Evolutionary conservation across 1,284 basidiomycete species (phyloP), one percentile per base, ranked within the genome.

Genomic region (Malassezia obtusa): DNA sequence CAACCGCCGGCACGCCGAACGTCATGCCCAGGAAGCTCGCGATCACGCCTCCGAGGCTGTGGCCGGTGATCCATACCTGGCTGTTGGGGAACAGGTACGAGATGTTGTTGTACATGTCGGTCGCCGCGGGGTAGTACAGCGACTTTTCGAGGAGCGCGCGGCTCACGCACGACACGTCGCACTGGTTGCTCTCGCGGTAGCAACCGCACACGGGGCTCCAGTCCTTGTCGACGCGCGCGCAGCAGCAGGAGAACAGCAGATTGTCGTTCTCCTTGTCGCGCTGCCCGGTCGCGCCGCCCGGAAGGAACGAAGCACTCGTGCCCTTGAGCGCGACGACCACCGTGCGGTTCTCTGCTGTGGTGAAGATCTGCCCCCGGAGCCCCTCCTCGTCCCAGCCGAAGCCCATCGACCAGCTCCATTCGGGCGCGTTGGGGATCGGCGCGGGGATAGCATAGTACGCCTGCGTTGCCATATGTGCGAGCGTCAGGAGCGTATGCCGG

Each of bases 201-300:
- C 92, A 99, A 55, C 84, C 87, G 75, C 94, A 99, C 5, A 96
- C 92, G 0, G 89, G 82, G 37, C 85, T 83, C 92, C 92, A 99
- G 5, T 87, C 84, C 83, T 89, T 94, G 70, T 88, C 88, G 22
- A 98, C 82, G 17, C 83, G 79, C 0, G 94, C 94, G 75, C 92
- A 99, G 76, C 92, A 99, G 76, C 92, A 99, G 49, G 89, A 95
- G 76, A 96, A 98, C 50, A 96, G 77, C n/a, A 98, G 74, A 64
- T 96, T 96, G 75, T 95, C 90, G 75, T 95, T 96, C 46, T 86
- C 74, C 76, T 88, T 94, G 78, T 96, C 91, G 65, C 91, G 91
- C 77, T 83, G 84, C 1, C 81, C 79, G 12, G 92, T 96, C 14
- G 87, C 84, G 0, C 88, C 89, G 0, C 86, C 86, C 5, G 87